Conservation (phyloP, 306 rosid species). For the Cucumis hystrix region DNA sequence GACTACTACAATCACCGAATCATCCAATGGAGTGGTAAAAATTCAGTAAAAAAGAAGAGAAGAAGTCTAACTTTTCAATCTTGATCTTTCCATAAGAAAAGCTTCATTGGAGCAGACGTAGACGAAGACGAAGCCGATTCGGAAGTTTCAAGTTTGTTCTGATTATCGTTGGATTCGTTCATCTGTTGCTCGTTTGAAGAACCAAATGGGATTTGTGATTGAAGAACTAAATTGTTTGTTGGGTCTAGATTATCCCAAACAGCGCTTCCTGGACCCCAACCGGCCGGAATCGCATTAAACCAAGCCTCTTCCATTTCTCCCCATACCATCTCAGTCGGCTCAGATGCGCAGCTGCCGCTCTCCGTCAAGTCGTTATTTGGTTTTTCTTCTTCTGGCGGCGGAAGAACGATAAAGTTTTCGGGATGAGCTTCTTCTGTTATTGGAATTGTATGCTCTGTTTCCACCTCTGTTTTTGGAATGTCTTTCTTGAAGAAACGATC, state of each 20-base stretch:
- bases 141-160: slow-evolving; percentile 18
- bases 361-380: slow-evolving; percentile 23
- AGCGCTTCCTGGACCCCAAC: slow-evolving; percentile 93
- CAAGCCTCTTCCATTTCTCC: slow-evolving; percentile 78
- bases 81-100: slow-evolving; percentile 38
- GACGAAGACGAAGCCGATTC: slow-evolving; percentile 25
- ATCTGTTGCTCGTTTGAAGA: slow-evolving; percentile 9
- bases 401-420: slow-evolving; percentile 5
- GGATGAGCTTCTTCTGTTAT: not conserved
- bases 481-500: slow-evolving; percentile 54
- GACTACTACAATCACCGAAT: too few relatives aligned
- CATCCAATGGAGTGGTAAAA: not conserved
- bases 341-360: slow-evolving; percentile 21
- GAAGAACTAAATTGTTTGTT: slow-evolving; percentile 39
- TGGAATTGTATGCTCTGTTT: not conserved
- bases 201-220: slow-evolving; percentile 33
- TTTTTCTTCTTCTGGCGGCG: slow-evolving; percentile 20
- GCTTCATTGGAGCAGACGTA: slow-evolving; percentile 28
- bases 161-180: slow-evolving; percentile 7
- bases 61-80: slow-evolving; percentile 19
- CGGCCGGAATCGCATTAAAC: slow-evolving; percentile 68
- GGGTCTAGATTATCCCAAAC: slow-evolving; percentile 85
- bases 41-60: not conserved
- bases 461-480: not conserved
- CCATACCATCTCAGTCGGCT: slow-evolving; percentile 58